Base-by-base conservation (phyloP, 331 rosid species). In the Acacia concinna region DNA sequence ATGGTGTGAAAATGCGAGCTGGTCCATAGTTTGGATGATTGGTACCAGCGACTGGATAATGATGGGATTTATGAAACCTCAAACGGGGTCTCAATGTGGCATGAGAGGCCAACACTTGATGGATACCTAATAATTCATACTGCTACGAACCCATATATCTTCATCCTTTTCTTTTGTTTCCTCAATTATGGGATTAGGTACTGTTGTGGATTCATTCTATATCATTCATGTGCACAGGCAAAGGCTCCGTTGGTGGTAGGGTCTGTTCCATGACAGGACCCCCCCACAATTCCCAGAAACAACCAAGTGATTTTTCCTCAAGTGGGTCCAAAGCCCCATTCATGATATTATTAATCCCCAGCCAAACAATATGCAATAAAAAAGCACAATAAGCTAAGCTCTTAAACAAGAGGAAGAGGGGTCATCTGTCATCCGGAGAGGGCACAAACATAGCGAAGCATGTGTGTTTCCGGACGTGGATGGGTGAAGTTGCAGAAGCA, bases 401-500 rank as follows among this genome's bases (percentile, higher is more conserved):
- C 67, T 11, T 18, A 79, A 83, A 64, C 54, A 64, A 59, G 77
- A 63, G 71, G 68, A 78, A 67, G 38, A 79, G 86, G 86, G 25
- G 66, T 80, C 79, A 18, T 41, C 89, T 82, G 89, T 86, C 89
- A 68, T 76, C 86, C 34, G 66, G 60, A 79, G 84, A 78, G 87
- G 93, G 89, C 82, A 86, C 93, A 85, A 78, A 71, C 85, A 74
- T 81, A 73, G 83, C 78, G 75, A 78, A 37, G 77, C 76, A 76
- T 73, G 80, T 76, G 80, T 82, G 84, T 69, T 51, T 64, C 14
- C 78, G 68, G 83, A 89, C 57, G 85, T 72, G 84, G 81, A 85
- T 73, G 68, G 78, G 68, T 85, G 84, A 17, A 14, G 81, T 77
- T 90, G 85, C 88, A 90, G 77, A 69, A 40, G 43, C 97, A 91